phyloP scores from a whole-genome alignment of 1,284 basidiomycete species.

The Ustilago nuda region DNA sequence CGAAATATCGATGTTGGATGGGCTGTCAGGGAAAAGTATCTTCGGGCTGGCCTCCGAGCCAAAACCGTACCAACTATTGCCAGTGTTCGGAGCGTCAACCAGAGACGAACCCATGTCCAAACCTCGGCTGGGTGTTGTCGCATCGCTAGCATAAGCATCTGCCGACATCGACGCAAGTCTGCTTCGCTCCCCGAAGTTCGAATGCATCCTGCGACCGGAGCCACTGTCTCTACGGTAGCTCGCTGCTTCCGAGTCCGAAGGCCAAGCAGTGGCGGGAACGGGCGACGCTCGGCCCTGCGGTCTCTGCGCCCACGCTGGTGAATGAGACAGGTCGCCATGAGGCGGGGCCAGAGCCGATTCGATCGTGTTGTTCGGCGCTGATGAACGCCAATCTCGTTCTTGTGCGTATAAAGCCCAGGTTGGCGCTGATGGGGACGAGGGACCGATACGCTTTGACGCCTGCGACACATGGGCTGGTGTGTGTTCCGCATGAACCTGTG shows the following conservation, averaged over 20 bases:
- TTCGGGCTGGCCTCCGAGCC: constrained; percentile 34
- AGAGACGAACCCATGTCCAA: constrained; percentile 19
- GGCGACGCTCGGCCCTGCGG: constrained; percentile 9
- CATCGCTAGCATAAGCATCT: constrained; percentile 24
- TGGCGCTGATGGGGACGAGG: constrained; percentile 1
- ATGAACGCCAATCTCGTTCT: constrained; percentile 36
- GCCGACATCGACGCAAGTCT: constrained; percentile 11
- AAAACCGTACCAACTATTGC: constrained; percentile 26
- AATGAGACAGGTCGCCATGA: constrained; percentile 4
- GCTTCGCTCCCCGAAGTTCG: constrained; percentile 5
- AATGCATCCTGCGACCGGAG: not conserved
- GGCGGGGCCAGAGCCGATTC: constrained; percentile 7
- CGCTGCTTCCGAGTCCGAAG: constrained; percentile 8
- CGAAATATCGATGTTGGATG: constrained; percentile 46
- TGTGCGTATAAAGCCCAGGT: constrained; percentile 34
- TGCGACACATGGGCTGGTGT: not conserved
- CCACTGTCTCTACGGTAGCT: constrained; percentile 6
- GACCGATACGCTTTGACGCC: constrained; percentile 5
- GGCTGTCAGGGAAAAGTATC: constrained; percentile 40
- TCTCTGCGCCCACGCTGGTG: constrained; percentile 12
- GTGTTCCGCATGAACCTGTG: not conserved
- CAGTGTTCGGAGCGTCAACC: constrained; percentile 9
- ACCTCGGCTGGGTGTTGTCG: constrained; percentile 39
- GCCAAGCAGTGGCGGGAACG: constrained; percentile 13
- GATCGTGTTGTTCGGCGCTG: not conserved